Evolutionary conservation across 768 basidiomycete species (phyloP).

Genomic region (Leccinellum rugosiceps): DNA sequence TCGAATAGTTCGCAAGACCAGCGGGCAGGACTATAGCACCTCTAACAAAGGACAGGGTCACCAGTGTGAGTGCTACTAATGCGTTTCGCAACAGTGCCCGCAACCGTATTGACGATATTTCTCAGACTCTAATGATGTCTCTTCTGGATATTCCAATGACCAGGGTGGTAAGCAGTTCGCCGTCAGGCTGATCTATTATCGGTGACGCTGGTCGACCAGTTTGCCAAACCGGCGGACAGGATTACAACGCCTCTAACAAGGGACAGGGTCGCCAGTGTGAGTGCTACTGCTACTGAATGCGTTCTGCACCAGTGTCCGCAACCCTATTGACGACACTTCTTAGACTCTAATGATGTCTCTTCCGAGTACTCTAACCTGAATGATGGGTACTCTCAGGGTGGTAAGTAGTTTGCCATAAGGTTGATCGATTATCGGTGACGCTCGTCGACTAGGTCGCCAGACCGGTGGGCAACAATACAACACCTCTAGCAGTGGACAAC

Average conservation of each 20-base stretch:
- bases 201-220: constrained; percentile 30
- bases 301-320: constrained; percentile 6
- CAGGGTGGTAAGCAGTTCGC: too few relatives aligned
- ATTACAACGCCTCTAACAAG: constrained; percentile 59
- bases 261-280: constrained; percentile 18
- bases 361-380: not conserved
- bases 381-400: not conserved
- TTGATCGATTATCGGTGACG: constrained; percentile 12
- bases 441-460: constrained; percentile 38
- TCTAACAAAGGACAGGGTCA: constrained; percentile 42
- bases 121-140: too few relatives aligned
- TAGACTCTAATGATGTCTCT: too few relatives aligned
- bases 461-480: constrained; percentile 69
- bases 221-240: constrained; percentile 59
- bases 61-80: not conserved
- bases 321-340: not conserved
- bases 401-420: not conserved
- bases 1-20: constrained; percentile 49
- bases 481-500: constrained; percentile 43
- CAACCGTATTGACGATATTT: too few relatives aligned
- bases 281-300: not conserved
- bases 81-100: too few relatives aligned
- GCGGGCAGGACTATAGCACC: constrained; percentile 61
- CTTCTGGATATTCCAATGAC: too few relatives aligned
- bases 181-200: constrained; percentile 8